These are phyloP conservation scores for Sphaerulina vaccinii DNA, from an alignment of 2,329 filamentous ascomycete species.

Conservation along the genomic window DNA sequence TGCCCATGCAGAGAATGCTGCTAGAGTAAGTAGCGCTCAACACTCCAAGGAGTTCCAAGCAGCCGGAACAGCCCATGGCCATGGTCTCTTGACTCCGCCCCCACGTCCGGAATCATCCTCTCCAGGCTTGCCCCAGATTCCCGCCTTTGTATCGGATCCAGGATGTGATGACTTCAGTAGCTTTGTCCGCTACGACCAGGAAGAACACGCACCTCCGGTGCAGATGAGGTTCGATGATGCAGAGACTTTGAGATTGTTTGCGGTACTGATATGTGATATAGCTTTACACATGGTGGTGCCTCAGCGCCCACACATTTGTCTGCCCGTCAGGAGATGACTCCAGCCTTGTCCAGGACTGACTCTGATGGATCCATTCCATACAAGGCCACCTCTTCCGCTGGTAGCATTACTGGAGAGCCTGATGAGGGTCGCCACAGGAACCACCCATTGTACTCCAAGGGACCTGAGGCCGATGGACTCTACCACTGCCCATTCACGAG, in stretches of 20 bases:
- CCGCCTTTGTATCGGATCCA: neutral
- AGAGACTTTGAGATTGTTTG: neutral
- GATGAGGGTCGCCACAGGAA: slow-evolving; percentile 42
- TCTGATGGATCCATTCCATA: slow-evolving; percentile 8
- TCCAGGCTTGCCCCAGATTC: slow-evolving; percentile 3
- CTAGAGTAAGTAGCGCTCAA: slow-evolving; percentile 23
- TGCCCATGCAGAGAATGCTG: slow-evolving; percentile 13
- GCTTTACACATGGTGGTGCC: slow-evolving; percentile 18
- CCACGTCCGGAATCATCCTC: slow-evolving; percentile 21
- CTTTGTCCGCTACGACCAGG: slow-evolving; percentile 35
- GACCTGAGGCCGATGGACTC: slow-evolving; percentile 68
- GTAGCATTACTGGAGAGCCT: slow-evolving; percentile 24
- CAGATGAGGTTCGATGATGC: slow-evolving; percentile 29
- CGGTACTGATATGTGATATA: slow-evolving; percentile 24
- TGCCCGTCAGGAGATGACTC: slow-evolving; percentile 12
- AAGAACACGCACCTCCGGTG: slow-evolving; percentile 9
- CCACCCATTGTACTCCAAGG: slow-evolving; percentile 69
- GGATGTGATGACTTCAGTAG: slow-evolving; percentile 28
- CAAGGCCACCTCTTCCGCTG: slow-evolving; percentile 15
- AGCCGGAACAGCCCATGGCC: slow-evolving; percentile 6
- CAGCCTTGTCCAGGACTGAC: slow-evolving; percentile 8
- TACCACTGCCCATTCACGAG: slow-evolving; percentile 89
- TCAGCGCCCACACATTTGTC: slow-evolving; percentile 4
- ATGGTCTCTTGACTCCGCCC: slow-evolving; percentile 13
- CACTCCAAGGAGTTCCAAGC: slow-evolving; percentile 5